These are phyloP conservation scores for Chlorella sp. DNA, from an alignment of 139 green algal species.

Conservation along the genomic window DNA sequence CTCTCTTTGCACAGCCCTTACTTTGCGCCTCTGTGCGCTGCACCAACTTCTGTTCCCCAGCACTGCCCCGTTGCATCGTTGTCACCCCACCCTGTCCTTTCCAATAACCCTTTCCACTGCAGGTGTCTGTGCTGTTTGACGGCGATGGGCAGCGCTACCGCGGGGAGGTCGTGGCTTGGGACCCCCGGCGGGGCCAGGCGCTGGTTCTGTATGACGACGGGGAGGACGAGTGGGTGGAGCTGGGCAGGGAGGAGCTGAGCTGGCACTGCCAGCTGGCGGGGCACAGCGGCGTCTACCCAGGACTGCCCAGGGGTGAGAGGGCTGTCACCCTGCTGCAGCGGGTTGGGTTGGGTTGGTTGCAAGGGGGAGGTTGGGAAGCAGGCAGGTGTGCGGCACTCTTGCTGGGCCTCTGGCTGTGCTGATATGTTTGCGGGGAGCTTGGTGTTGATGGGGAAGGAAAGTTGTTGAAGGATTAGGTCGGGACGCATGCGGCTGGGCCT, in stretches of 20 bases:
- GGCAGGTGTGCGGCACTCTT: too few relatives aligned
- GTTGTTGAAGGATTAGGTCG: too few relatives aligned
- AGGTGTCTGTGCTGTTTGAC: slow-evolving; percentile 61
- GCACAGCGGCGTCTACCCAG: slow-evolving; percentile 24
- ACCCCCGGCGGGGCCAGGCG: slow-evolving; percentile 25
- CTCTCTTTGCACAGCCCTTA: neutral
- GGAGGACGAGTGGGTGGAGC: slow-evolving; percentile 77
- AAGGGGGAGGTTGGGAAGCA: too few relatives aligned
- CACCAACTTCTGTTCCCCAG: too few relatives aligned
- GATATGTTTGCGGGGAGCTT: too few relatives aligned
- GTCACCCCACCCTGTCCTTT: neutral
- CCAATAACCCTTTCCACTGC: neutral
- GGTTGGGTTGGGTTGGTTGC: neutral
- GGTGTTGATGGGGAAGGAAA: too few relatives aligned
- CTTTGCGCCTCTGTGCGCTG: neutral
- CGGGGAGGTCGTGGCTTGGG: slow-evolving; percentile 48
- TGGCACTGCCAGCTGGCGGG: slow-evolving; percentile 43
- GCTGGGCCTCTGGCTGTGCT: too few relatives aligned
- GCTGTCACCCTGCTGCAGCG: neutral
- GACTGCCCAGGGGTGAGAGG: neutral
- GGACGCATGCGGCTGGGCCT: too few relatives aligned
- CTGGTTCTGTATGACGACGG: slow-evolving; percentile 70
- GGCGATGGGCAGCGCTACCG: slow-evolving; percentile 47
- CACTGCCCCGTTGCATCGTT: neutral
- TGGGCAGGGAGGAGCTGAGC: slow-evolving; percentile 59